Evolutionary conservation across 2,329 filamentous ascomycete species (phyloP).

Genomic region (Pestalotiopsis sp.): DNA sequence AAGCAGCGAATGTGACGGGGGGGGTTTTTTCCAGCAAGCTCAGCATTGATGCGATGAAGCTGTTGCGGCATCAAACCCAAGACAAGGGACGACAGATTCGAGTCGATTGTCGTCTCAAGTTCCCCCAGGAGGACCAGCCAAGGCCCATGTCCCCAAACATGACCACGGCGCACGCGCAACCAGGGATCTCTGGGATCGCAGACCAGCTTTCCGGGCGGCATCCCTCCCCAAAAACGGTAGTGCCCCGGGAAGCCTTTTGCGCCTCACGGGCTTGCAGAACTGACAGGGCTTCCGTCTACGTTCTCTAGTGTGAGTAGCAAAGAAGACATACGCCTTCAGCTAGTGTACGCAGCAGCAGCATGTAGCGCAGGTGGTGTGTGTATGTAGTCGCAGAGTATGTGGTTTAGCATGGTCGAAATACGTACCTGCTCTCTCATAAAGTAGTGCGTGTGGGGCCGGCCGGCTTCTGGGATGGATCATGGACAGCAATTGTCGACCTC

Average conservation of each 20-base stretch:
- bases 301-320: background rate
- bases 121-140: constrained; percentile 29
- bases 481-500: background rate
- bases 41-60: constrained; percentile 35
- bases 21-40: constrained; percentile 19
- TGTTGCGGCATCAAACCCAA: constrained; percentile 35
- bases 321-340: background rate
- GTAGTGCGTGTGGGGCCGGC: background rate
- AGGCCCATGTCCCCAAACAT: constrained; percentile 36
- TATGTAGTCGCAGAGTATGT: background rate
- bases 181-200: constrained; percentile 22
- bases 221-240: constrained; percentile 28
- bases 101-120: constrained; percentile 48
- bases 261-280: constrained; percentile 12
- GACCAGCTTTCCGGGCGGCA: constrained; percentile 33
- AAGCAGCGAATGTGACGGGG: constrained; percentile 19
- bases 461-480: background rate
- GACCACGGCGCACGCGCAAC: constrained; percentile 18
- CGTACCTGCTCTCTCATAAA: background rate
- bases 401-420: background rate
- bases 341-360: background rate
- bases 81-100: constrained; percentile 34
- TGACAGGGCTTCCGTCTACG: constrained; percentile 2
- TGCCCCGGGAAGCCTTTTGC: constrained; percentile 30
- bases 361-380: too few relatives aligned